Conservation (phyloP, 163 green algal genomes). For the Coccomyxa subellipsoidea region DNA sequence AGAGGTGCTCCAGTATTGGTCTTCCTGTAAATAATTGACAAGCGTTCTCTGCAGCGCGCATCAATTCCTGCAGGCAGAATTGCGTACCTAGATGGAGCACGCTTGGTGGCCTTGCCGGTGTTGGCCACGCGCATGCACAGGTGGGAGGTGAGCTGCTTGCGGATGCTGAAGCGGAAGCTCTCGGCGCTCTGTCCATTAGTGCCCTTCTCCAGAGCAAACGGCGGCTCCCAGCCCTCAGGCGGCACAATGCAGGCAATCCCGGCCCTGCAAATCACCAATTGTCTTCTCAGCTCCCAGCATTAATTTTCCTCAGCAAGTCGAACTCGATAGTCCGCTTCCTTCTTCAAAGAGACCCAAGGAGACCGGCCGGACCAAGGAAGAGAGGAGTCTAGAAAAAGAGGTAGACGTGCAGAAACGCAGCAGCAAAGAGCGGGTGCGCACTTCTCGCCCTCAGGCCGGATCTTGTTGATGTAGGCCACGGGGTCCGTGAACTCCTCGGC, state of each 20-base stretch:
- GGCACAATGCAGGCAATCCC: constrained; percentile 82
- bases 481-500: constrained; percentile 84
- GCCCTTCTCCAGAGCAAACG: constrained; percentile 63
- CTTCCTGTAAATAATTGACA: too few species aligned
- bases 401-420: background rate
- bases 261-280: constrained; percentile 16
- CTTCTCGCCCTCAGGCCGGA: constrained; percentile 61
- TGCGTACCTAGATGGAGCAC: constrained; percentile 26
- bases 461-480: constrained; percentile 80
- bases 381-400: background rate
- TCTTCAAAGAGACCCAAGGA: too few species aligned
- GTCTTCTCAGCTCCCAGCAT: background rate
- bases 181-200: constrained; percentile 50
- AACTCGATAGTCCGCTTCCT: too few species aligned
- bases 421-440: constrained; percentile 16
- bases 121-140: constrained; percentile 54
- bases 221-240: constrained; percentile 54
- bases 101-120: constrained; percentile 7
- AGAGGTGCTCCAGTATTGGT: too few species aligned
- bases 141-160: constrained; percentile 62
- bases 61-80: too few species aligned
- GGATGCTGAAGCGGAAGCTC: constrained; percentile 61
- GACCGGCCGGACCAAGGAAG: too few species aligned
- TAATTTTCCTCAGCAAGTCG: background rate
- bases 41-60: background rate